These are phyloP conservation scores for Magnaporthales sp. DNA, from an alignment of 2,329 filamentous ascomycete genomes.

Conservation along the genomic window DNA sequence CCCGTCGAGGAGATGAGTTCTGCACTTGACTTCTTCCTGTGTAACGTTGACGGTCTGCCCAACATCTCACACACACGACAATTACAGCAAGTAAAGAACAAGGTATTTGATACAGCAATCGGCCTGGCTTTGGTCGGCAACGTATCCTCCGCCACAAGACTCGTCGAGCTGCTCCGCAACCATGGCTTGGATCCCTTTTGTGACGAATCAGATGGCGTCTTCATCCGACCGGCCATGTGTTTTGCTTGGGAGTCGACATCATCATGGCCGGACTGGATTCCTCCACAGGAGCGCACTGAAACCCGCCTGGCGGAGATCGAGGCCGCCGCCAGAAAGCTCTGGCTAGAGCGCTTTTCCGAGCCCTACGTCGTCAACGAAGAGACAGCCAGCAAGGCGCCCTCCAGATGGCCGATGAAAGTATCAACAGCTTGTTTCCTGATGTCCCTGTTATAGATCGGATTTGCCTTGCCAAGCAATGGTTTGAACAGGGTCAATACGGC, in stretches of 20 bases:
- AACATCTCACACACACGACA: not conserved
- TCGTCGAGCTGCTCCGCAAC: not conserved
- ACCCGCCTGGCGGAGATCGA: not conserved
- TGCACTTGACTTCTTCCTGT: too few species aligned
- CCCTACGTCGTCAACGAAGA: not conserved
- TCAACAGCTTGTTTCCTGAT: not conserved
- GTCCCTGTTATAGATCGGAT: not conserved
- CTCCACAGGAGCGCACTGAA: not conserved
- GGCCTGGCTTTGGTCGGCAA: not conserved
- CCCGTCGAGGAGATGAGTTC: too few species aligned
- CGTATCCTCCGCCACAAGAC: not conserved
- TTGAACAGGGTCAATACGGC: not conserved
- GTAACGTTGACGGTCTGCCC: not conserved
- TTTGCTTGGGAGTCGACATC: slow-evolving; percentile 1
- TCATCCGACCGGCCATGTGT: not conserved
- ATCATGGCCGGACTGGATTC: slow-evolving; percentile 1
- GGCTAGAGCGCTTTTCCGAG: not conserved
- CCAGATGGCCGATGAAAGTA: not conserved
- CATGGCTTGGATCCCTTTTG: not conserved
- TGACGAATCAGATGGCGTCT: not conserved
- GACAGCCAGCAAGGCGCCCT: not conserved
- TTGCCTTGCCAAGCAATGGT: not conserved
- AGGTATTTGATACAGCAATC: not conserved
- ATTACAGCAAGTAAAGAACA: not conserved
- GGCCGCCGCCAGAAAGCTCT: not conserved